Percentiles rank a stretch among this genome's conserved stretches.
phyloP scores from a whole-genome alignment of 1,284 basidiomycete genomes.

The Albatrellus sp. region DNA sequence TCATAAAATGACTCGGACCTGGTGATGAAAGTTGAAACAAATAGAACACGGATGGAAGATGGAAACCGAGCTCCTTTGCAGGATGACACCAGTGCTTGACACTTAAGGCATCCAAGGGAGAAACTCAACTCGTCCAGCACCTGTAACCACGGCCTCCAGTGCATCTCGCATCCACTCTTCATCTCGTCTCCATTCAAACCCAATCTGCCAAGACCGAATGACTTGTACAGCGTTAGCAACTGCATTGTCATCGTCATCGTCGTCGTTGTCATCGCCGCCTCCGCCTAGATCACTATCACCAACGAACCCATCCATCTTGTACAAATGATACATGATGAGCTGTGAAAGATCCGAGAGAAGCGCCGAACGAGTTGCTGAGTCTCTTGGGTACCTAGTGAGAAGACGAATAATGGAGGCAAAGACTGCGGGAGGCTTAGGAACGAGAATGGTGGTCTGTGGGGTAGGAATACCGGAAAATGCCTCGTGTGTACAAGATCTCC shows the following conservation, averaged over 20 bases:
- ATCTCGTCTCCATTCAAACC: not conserved
- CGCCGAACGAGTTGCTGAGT: conserved; percentile 11
- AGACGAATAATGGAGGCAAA: conserved; percentile 18
- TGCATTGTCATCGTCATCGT: not conserved
- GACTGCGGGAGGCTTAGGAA: conserved; percentile 16
- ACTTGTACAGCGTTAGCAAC: not conserved
- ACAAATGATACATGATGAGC: conserved; percentile 19
- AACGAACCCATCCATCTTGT: conserved; percentile 7
- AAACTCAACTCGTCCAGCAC: not conserved
- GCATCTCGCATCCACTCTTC: not conserved
- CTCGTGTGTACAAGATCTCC: too few relatives aligned
- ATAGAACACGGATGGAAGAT: too few relatives aligned
- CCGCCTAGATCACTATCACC: conserved; percentile 6
- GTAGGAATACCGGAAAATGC: too few relatives aligned
- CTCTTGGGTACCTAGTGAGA: conserved; percentile 16
- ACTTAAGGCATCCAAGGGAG: not conserved
- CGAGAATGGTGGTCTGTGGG: conserved; percentile 8
- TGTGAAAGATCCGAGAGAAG: conserved; percentile 19
- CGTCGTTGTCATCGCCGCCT: not conserved
- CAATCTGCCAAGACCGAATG: not conserved
- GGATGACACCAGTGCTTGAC: too few relatives aligned
- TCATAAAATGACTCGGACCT: too few relatives aligned
- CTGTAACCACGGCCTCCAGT: not conserved
- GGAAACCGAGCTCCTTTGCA: too few relatives aligned
- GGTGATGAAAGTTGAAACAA: too few relatives aligned